Conservation (phyloP, 2,329 filamentous ascomycete genomes). For the Eurotiales sp. region DNA sequence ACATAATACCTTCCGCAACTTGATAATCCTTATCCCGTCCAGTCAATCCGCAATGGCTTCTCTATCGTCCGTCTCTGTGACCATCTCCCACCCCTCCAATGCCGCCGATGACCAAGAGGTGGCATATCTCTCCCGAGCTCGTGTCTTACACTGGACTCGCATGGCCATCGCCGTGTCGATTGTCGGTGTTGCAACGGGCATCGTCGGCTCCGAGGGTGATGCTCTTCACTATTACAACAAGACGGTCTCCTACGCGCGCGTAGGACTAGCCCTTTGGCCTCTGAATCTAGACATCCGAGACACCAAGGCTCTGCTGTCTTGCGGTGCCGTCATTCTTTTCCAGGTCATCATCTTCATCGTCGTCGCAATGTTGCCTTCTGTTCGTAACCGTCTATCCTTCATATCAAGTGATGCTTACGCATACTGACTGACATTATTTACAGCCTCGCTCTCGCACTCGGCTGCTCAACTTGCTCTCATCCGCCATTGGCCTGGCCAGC, state of each 20-base stretch:
- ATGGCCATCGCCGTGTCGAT: conserved; percentile 32
- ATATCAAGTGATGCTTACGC: too few species aligned
- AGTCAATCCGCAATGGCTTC: conserved; percentile 24
- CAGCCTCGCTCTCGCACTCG: conserved; percentile 35
- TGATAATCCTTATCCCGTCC: too few species aligned
- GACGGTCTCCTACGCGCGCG: conserved; percentile 31
- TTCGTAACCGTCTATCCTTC: conserved; percentile 16
- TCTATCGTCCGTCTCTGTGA: conserved; percentile 22
- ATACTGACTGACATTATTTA: not conserved
- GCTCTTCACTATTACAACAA: conserved; percentile 36
- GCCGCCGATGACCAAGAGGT: conserved; percentile 37
- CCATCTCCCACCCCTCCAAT: conserved; percentile 27
- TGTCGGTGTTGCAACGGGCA: conserved; percentile 26
- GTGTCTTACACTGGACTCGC: conserved; percentile 31
- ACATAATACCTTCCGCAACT: too few species aligned
- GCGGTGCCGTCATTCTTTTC: conserved; percentile 33
- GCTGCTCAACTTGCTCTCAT: conserved; percentile 31
- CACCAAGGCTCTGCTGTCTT: conserved; percentile 33
- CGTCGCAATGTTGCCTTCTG: conserved; percentile 33
- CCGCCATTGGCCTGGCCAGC: conserved; percentile 31
- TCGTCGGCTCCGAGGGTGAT: conserved; percentile 36
- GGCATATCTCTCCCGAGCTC: conserved; percentile 31
- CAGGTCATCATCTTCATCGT: conserved; percentile 31
- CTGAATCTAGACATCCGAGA: conserved; percentile 39
- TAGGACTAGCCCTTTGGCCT: conserved; percentile 40